Evolutionary conservation across 495 filamentous ascomycete species (phyloP).

Genomic region (Aspergillus biplanus): DNA sequence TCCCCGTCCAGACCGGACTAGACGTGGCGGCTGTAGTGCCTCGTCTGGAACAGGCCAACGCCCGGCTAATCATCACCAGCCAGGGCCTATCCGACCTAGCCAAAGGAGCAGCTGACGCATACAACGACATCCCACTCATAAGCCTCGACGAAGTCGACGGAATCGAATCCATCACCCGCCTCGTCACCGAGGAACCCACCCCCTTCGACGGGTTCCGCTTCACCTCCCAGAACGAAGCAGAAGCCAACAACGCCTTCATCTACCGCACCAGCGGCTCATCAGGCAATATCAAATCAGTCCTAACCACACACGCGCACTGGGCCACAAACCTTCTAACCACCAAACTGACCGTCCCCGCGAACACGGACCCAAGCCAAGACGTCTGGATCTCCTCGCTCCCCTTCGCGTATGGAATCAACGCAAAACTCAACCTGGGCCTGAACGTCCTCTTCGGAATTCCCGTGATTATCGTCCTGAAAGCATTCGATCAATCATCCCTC

Average conservation of each 20-base stretch:
- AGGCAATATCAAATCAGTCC: constrained; percentile 28
- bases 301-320: constrained; percentile 31
- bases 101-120: not conserved
- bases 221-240: not conserved
- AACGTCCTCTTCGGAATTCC: constrained; percentile 32
- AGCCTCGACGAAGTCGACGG: constrained; percentile 1
- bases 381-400: constrained; percentile 27
- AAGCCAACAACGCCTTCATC: constrained; percentile 22
- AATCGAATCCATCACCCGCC: not conserved
- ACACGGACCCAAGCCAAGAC: constrained; percentile 24
- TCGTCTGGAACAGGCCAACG: constrained; percentile 17
- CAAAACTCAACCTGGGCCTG: constrained; percentile 28
- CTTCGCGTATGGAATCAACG: constrained; percentile 32
- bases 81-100: not conserved
- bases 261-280: constrained; percentile 32
- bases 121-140: constrained; percentile 1
- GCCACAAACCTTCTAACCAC: constrained; percentile 25
- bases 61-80: constrained; percentile 15
- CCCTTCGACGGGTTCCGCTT: constrained; percentile 9
- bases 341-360: constrained; percentile 19
- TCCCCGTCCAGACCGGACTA: constrained; percentile 17
- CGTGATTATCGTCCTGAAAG: constrained; percentile 23
- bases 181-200: constrained; percentile 1
- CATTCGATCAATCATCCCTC: constrained; percentile 23
- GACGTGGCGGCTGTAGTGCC: constrained; percentile 14